Evolutionary conservation across 371 early-diverging fungal genomes (phyloP), one percentile per base, ranked within the genome.

Genomic region (Mucor piriformis): DNA sequence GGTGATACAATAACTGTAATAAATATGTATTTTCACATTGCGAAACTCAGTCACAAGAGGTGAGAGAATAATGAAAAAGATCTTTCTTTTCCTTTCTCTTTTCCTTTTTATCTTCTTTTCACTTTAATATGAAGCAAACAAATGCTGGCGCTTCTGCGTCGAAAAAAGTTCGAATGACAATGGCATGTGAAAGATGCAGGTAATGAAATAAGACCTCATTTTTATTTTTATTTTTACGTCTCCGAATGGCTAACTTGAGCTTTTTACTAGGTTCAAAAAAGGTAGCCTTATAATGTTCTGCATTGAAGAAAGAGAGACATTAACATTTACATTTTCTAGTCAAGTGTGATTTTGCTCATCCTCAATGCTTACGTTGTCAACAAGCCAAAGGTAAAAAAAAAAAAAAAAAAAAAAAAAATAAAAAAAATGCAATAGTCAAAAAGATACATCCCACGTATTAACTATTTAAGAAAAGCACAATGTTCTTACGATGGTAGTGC

Each of bases 171-270:
- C 46, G 81, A 56, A 81, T 81, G 81, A 81, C 81, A 15, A 66
- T 81, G 61, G 81, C 81, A n/a, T 81, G 81, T 63, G 81, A 81
- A 40, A 66, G 81, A 24, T 81, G 81, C 70, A 69, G 81, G 81
- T 74, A 73, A 29, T 59, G 50, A 13, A 44, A 25, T 5, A 50
- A 25, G 6, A 18, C 13, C 43, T 33, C 20, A 35, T 2, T 40
- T 27, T 35, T 23, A 15, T 25, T 37, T 49, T 33, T 35, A 52
- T 37, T 16, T 48, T 20, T 16, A 43, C 24, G 46, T 37, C 34
- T 63, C 16, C 18, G 20, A 5, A 35, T 5, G 11, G 24, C 16
- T 10, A 20, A 23, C 37, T 11, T 20, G 20, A 11, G 18, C 18
- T 21, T 57, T 13, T 34, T 23, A 15, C 18, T 20, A 77, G 77